Evolutionary conservation across 305 asterid species (phyloP), one percentile per base, ranked within the genome.

Genomic region (Fraxinus floribunda): DNA sequence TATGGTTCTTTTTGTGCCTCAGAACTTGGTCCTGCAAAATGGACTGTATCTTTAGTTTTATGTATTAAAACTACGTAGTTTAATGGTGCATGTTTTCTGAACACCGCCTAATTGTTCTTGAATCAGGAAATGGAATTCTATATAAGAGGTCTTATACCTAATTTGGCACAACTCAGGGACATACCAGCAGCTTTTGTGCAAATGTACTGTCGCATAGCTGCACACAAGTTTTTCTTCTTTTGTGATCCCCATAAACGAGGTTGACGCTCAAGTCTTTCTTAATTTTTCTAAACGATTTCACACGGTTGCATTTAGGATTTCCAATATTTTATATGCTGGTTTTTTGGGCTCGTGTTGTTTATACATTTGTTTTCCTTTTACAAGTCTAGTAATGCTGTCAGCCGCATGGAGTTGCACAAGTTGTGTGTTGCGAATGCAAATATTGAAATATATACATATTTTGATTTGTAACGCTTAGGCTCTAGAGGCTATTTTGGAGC

Each of bases 241-340:
- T 97, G 99, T 85, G 98, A 97, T 86, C 99, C 98, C 79, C 91
- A 97, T 86, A 93, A 97, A 85, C 94, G 99, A 92, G 99, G 99
- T 97, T 85, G 76, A 86, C 71, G 32, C 41, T 88, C 70, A 80
- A 70, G 79, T 84, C 35, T 76, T n/a, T 5, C 20, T 30, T 70
- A 30, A 66, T 30, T 70, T 8, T 20, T 30, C 22, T 11, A 9
- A 70, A 70, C 15, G 75, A 70, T 70, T 70, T 70, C 10, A 29
- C 75, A 70, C 18, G 7, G 75, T 70, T 70, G 38, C 75, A 70
- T 13, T 70, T 5, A 15, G 22, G 39, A 30, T 70, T 30, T 62
- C 29, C 20, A 30, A 29, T 13, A 3, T 70, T 70, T 30, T 30
- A 70, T 29, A 70, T 70, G 75, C 39, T 15, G 9, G 4, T 13